Percentiles rank a stretch among this genome's conserved stretches.
Conservation (phyloP, 2,329 filamentous ascomycete genomes). For the Coniella vitis region DNA sequence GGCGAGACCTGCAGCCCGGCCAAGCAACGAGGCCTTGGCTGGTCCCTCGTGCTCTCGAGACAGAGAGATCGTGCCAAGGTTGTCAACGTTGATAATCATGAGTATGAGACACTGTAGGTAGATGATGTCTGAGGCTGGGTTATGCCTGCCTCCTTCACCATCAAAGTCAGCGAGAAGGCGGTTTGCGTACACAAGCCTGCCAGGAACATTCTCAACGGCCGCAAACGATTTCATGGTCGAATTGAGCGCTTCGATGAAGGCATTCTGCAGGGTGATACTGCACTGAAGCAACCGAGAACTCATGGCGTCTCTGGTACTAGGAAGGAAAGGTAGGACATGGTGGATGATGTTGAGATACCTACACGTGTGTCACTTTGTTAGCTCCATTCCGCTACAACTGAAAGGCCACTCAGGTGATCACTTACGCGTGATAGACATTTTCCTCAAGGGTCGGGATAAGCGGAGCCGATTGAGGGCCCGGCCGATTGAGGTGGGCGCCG, state of each 20-base stretch:
- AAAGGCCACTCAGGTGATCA: neutral
- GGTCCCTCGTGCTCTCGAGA: conserved; percentile 37
- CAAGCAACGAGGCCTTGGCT: conserved; percentile 50
- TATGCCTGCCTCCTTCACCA: conserved; percentile 30
- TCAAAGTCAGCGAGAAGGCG: conserved; percentile 48
- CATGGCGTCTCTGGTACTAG: conserved; percentile 48
- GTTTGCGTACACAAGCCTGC: conserved; percentile 36
- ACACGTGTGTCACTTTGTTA: neutral
- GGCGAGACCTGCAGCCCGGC: conserved; percentile 57
- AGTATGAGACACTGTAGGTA: conserved; percentile 62
- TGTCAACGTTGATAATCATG: conserved; percentile 59
- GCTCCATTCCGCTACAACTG: neutral
- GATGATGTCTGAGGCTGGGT: conserved; percentile 41
- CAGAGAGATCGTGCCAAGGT: conserved; percentile 38
- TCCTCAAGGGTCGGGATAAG: conserved; percentile 35
- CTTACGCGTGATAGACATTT: conserved; percentile 39
- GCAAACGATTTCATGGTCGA: conserved; percentile 50
- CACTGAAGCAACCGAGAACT: conserved; percentile 50
- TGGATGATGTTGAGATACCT: conserved; percentile 62
- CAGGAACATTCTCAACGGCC: conserved; percentile 25
- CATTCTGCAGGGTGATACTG: conserved; percentile 50
- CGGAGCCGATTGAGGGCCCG: neutral
- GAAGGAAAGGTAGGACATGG: conserved; percentile 59
- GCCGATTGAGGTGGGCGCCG: conserved; percentile 3
- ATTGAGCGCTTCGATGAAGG: conserved; percentile 58